phyloP scores from a whole-genome alignment of 345 rosid genomes.

The Brassica nigra region DNA sequence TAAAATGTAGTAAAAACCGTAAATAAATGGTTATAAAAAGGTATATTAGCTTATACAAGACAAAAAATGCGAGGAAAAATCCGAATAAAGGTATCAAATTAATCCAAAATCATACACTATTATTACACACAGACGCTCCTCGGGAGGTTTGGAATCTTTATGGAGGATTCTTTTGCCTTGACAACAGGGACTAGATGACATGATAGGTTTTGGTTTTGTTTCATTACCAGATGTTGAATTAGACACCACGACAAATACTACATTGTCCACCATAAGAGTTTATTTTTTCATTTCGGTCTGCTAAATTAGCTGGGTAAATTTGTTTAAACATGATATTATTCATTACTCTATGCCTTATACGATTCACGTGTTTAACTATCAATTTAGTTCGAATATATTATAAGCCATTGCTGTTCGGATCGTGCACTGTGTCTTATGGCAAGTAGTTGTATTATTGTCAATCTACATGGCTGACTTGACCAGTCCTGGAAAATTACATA shows the following conservation, averaged over 20 bases:
- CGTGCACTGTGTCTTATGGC: too few relatives aligned
- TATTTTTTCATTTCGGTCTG: not conserved
- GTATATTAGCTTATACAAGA: too few relatives aligned
- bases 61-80: not conserved
- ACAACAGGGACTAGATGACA: constrained; percentile 70
- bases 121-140: not conserved
- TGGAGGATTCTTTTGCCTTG: constrained; percentile 58
- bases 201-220: constrained; percentile 21
- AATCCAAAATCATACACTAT: not conserved
- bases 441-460: too few relatives aligned
- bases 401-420: not conserved
- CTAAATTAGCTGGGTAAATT: not conserved
- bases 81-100: not conserved
- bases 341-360: not conserved
- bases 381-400: not conserved
- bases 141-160: constrained; percentile 42
- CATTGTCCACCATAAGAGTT: constrained; percentile 26
- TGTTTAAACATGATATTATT: not conserved
- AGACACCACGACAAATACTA: constrained; percentile 27
- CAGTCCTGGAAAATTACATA: not conserved
- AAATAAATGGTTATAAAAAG: too few relatives aligned
- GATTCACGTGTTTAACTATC: not conserved
- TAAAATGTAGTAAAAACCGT: too few relatives aligned
- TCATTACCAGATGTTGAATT: constrained; percentile 22
- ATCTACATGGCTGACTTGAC: too few relatives aligned